A percentile compares a stretch with the other conserved stretches of the same genome.
These are phyloP conservation scores for Madurella fahalii DNA, from an alignment of 2,329 filamentous ascomycete genomes.

Conservation along the genomic window DNA sequence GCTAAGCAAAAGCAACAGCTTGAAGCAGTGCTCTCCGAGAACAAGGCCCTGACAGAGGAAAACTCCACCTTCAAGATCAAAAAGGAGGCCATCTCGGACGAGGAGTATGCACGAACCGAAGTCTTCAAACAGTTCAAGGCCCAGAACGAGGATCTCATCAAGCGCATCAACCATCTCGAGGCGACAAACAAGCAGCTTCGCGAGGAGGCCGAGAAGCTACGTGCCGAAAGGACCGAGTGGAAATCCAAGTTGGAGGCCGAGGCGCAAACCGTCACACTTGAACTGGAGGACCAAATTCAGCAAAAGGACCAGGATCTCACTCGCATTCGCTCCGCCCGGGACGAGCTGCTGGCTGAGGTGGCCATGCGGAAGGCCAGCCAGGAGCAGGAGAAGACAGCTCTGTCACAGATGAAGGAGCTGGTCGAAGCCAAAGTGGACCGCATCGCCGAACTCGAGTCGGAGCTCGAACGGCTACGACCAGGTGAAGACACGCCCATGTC, in stretches of 20 bases:
- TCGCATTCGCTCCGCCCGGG: conserved; percentile 75
- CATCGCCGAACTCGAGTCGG: conserved; percentile 76
- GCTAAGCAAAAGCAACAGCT: conserved; percentile 87
- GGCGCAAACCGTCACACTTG: conserved; percentile 64
- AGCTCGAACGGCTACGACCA: conserved; percentile 66
- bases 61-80: conserved; percentile 67
- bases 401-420: conserved; percentile 74
- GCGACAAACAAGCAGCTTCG: conserved; percentile 79
- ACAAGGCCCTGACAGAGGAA: conserved; percentile 69
- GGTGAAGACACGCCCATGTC: conserved; percentile 44
- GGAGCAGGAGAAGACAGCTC: conserved; percentile 67
- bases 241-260: conserved; percentile 79
- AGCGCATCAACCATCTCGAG: conserved; percentile 86
- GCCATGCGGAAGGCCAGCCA: conserved; percentile 73
- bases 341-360: conserved; percentile 80
- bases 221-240: conserved; percentile 79
- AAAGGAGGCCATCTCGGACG: conserved; percentile 73
- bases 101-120: conserved; percentile 89
- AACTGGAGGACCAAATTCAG: conserved; percentile 78
- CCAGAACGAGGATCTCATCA: conserved; percentile 89
- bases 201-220: conserved; percentile 79
- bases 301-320: conserved; percentile 80
- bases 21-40: conserved; percentile 72
- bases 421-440: conserved; percentile 73
- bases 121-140: conserved; percentile 88